These are phyloP conservation scores for Leccinum broughii DNA, from an alignment of 768 basidiomycete genomes.

Conservation along the genomic window DNA sequence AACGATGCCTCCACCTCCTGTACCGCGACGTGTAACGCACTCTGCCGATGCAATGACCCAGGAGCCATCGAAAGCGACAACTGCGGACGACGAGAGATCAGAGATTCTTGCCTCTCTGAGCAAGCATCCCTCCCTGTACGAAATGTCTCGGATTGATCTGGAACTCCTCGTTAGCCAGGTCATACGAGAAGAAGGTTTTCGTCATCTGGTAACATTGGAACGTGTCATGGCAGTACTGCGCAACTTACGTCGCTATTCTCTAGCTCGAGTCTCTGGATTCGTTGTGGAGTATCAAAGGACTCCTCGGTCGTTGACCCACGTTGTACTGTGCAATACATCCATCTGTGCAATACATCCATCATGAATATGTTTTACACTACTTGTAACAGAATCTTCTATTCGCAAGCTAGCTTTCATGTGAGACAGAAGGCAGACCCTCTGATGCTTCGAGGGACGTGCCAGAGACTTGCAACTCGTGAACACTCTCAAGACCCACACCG, in stretches of 20 bases:
- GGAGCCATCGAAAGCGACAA: slow-evolving; percentile 9
- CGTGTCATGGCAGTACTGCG: background rate
- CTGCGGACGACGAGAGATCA: slow-evolving; percentile 10
- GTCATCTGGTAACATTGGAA: slow-evolving; percentile 57
- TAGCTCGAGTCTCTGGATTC: slow-evolving; percentile 56
- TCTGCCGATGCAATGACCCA: slow-evolving; percentile 5
- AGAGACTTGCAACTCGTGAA: slow-evolving; percentile 64
- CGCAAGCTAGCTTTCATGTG: background rate
- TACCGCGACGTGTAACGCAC: slow-evolving; percentile 20
- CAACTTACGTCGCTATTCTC: slow-evolving; percentile 16
- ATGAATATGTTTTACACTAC: slow-evolving; percentile 3
- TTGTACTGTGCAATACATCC: background rate
- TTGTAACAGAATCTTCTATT: background rate
- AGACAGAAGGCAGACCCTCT: slow-evolving; percentile 16
- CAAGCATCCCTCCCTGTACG: slow-evolving; percentile 51
- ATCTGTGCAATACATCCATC: background rate
- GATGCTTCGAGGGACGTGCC: slow-evolving; percentile 43
- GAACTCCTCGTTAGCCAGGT: slow-evolving; percentile 60
- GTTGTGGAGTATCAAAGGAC: slow-evolving; percentile 52
- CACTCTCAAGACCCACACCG: slow-evolving; percentile 63
- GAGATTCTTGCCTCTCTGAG: slow-evolving; percentile 42
- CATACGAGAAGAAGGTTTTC: slow-evolving; percentile 75
- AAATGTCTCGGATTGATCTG: slow-evolving; percentile 50
- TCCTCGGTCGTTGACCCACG: slow-evolving; percentile 27
- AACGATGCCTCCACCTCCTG: slow-evolving; percentile 34